Percentiles rank a stretch among this genome's conserved stretches.
Evolutionary conservation across 2,329 filamentous ascomycete genomes (phyloP).

Genomic region (Venturia nashicola): DNA sequence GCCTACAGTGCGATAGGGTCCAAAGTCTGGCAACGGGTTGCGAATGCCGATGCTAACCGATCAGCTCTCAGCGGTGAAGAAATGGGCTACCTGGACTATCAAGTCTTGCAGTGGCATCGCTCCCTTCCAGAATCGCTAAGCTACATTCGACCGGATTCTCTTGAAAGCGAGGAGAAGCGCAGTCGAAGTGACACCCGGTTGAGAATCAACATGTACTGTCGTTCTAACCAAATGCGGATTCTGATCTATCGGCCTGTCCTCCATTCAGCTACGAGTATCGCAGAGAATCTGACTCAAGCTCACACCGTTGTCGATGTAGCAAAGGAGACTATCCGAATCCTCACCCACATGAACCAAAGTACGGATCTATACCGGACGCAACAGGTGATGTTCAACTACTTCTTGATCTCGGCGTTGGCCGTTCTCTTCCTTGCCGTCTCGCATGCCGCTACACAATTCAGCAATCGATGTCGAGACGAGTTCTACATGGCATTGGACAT

Average conservation of each 20-base stretch:
- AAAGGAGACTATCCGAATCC: constrained; percentile 62
- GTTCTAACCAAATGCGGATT: constrained; percentile 82
- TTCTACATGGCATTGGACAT: constrained; percentile 70
- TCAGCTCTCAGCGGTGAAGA: constrained; percentile 51
- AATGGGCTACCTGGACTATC: constrained; percentile 68
- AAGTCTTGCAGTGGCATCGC: constrained; percentile 79
- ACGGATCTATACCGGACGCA: constrained; percentile 59
- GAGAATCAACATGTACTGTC: constrained; percentile 72
- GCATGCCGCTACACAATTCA: constrained; percentile 62
- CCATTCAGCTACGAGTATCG: constrained; percentile 73
- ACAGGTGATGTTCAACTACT: constrained; percentile 72
- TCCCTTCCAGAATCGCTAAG: constrained; percentile 52
- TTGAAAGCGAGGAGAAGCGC: constrained; percentile 24
- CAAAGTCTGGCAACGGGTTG: constrained; percentile 74
- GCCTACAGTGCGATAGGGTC: constrained; percentile 71
- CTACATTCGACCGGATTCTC: constrained; percentile 43
- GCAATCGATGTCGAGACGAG: constrained; percentile 54
- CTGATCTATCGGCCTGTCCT: constrained; percentile 80
- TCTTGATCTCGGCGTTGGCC: constrained; percentile 61
- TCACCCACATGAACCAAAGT: constrained; percentile 59
- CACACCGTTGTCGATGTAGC: constrained; percentile 63
- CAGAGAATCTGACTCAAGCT: constrained; percentile 60
- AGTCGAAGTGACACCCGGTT: constrained; percentile 60
- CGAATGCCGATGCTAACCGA: constrained; percentile 51
- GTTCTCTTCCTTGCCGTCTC: constrained; percentile 67